phyloP scores from a whole-genome alignment of 176 grass and related monocot species.

The Tillandsia fasciculata region DNA sequence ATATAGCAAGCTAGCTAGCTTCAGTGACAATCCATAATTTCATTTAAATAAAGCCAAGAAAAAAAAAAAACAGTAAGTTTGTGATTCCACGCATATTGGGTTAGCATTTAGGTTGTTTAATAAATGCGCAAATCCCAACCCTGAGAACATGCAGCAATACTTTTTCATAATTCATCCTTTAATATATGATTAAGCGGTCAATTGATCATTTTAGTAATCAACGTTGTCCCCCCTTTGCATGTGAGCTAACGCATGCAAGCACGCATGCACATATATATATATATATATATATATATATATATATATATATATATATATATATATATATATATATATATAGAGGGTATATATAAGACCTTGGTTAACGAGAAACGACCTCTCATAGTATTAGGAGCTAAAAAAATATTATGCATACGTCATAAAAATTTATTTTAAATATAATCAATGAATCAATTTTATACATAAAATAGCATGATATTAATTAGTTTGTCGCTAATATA shows the following conservation, averaged over 20 bases:
- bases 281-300: too few relatives aligned
- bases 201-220: slow-evolving; percentile 25
- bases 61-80: neutral
- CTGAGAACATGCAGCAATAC: slow-evolving; percentile 28
- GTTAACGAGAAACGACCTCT: slow-evolving; percentile 35
- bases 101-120: slow-evolving; percentile 11
- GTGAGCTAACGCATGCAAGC: slow-evolving; percentile 22
- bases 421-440: neutral
- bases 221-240: slow-evolving; percentile 24
- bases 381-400: neutral
- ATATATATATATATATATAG: too few relatives aligned
- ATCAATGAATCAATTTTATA: too few relatives aligned
- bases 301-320: too few relatives aligned
- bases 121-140: slow-evolving; percentile 31
- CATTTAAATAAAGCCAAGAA: neutral
- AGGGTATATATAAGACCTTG: slow-evolving; percentile 18
- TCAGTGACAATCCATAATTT: too few relatives aligned
- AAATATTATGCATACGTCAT: neutral
- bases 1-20: too few relatives aligned
- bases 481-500: too few relatives aligned
- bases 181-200: slow-evolving; percentile 3
- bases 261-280: neutral
- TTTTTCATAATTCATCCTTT: slow-evolving; percentile 9
- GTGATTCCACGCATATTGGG: slow-evolving; percentile 16
- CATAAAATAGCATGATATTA: too few relatives aligned